phyloP scores from a whole-genome alignment of 2,329 filamentous ascomycete genomes.

The Penicillium sclerotigenum region DNA sequence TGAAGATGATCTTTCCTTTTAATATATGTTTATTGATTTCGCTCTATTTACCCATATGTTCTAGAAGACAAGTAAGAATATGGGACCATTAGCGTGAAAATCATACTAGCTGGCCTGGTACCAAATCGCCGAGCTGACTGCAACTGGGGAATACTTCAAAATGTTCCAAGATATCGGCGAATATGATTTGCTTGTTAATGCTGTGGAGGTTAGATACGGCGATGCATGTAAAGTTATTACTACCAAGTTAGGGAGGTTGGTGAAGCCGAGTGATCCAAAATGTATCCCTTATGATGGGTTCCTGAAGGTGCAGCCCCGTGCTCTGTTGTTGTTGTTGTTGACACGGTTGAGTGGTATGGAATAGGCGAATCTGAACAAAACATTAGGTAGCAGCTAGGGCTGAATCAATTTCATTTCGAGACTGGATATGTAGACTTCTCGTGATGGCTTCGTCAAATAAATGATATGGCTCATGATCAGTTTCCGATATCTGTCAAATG shows the following conservation, averaged over 20 bases:
- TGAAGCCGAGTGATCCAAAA: neutral
- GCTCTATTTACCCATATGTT: neutral
- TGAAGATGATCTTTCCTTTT: neutral
- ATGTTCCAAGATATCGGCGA: neutral
- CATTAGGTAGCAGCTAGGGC: neutral
- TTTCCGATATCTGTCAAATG: neutral
- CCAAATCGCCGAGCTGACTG: neutral
- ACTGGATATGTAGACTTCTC: neutral
- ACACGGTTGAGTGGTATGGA: too few relatives aligned
- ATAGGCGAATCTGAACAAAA: neutral
- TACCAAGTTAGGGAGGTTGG: neutral
- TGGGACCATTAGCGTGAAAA: neutral
- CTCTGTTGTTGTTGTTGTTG: neutral
- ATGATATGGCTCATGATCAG: neutral
- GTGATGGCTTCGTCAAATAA: neutral
- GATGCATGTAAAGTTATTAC: neutral
- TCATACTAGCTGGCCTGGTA: too few relatives aligned
- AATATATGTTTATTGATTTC: too few relatives aligned
- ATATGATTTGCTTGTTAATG: neutral
- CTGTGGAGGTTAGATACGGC: neutral
- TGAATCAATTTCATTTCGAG: neutral
- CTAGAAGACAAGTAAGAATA: neutral
- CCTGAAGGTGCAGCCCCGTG: neutral
- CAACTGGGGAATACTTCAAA: neutral
- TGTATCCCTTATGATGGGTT: neutral